These are phyloP conservation scores for Dacryopinax primogenitus DNA, from an alignment of 768 basidiomycete genomes.

Conservation along the genomic window DNA sequence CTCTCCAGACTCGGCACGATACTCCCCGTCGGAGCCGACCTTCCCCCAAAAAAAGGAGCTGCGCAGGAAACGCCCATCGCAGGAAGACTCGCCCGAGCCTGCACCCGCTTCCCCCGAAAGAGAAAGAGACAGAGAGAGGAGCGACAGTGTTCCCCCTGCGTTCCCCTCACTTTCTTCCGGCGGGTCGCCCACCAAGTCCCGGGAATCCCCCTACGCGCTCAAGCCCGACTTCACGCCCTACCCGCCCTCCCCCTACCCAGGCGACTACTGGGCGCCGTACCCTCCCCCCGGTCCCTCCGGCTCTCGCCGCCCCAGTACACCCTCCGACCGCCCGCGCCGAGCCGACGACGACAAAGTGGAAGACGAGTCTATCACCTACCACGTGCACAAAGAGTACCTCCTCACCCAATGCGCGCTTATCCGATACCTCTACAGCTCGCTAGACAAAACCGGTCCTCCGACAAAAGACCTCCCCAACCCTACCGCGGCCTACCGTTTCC, in stretches of 20 bases:
- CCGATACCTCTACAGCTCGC: background rate
- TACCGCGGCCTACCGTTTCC: background rate
- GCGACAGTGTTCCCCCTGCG: background rate
- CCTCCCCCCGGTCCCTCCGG: too few relatives aligned
- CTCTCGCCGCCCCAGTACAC: background rate
- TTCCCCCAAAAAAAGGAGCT: background rate
- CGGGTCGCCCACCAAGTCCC: background rate
- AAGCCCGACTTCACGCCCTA: background rate
- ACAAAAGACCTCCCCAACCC: background rate
- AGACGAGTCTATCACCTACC: background rate
- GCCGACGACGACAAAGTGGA: background rate
- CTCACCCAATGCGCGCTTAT: background rate
- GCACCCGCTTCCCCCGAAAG: too few relatives aligned
- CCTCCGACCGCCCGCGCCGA: background rate
- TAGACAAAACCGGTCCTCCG: background rate
- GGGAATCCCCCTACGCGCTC: constrained; percentile 3
- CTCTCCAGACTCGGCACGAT: background rate
- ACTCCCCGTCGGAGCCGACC: background rate
- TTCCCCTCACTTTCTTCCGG: background rate
- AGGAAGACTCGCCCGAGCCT: background rate
- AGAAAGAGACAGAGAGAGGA: background rate
- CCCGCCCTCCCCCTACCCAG: background rate
- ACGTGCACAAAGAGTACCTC: constrained; percentile 2
- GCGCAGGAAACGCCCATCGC: background rate
- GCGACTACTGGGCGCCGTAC: background rate